These are phyloP conservation scores for Phyllosticta ampelicida DNA, from an alignment of 2,329 filamentous ascomycete species.

Conservation along the genomic window DNA sequence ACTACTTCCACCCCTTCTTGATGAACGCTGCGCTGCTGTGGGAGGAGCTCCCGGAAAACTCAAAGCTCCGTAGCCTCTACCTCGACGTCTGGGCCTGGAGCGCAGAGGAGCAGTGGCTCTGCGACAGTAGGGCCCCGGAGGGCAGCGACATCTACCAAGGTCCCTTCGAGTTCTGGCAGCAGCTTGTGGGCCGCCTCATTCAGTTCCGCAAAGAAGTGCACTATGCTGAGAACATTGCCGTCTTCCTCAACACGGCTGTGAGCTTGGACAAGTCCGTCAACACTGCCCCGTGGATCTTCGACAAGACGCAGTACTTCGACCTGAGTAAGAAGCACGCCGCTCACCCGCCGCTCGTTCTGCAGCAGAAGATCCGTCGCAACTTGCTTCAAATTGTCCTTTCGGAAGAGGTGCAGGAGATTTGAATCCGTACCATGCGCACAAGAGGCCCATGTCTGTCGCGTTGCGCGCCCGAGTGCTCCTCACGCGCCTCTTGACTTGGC, in stretches of 20 bases:
- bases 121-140: not conserved
- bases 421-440: too few relatives aligned
- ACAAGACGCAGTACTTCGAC: not conserved
- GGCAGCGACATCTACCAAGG: not conserved
- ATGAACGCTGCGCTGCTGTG: not conserved
- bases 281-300: not conserved
- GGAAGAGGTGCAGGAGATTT: too few relatives aligned
- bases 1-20: not conserved
- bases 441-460: too few relatives aligned
- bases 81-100: constrained; percentile 1
- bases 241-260: not conserved
- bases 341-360: not conserved
- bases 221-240: not conserved
- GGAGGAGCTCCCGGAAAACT: not conserved
- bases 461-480: too few relatives aligned
- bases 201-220: not conserved
- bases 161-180: not conserved
- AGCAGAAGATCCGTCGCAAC: too few relatives aligned
- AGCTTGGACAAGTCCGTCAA: not conserved
- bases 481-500: too few relatives aligned
- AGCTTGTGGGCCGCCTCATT: too few relatives aligned
- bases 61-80: not conserved
- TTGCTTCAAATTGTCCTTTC: too few relatives aligned
- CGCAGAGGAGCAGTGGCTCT: not conserved
- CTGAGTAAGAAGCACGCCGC: too few relatives aligned